These are phyloP conservation scores for Phaeoacremonium minimum DNA, from an alignment of 2,329 filamentous ascomycete species.

Conservation along the genomic window DNA sequence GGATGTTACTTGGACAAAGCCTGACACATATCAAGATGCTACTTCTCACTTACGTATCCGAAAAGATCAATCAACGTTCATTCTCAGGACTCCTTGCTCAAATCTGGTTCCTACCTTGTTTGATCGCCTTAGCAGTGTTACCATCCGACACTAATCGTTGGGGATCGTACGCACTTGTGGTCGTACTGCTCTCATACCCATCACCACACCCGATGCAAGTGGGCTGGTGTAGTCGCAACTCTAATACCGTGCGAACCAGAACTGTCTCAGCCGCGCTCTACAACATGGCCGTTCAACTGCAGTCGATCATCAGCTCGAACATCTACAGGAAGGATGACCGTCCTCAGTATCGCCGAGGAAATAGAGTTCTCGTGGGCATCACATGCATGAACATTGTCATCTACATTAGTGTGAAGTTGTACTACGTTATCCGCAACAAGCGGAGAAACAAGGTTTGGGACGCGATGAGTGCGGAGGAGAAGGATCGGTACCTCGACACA, in stretches of 20 bases:
- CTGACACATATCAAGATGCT: neutral
- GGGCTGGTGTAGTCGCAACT: slow-evolving; percentile 45
- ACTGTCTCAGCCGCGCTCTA: slow-evolving; percentile 46
- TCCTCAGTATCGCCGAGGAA: slow-evolving; percentile 41
- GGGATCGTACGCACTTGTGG: neutral
- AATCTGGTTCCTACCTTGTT: neutral
- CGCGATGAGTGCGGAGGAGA: slow-evolving; percentile 30
- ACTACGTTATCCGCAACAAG: slow-evolving; percentile 46
- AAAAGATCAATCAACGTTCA: neutral
- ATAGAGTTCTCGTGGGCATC: slow-evolving; percentile 44
- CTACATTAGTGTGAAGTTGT: slow-evolving; percentile 45
- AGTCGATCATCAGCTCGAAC: slow-evolving; percentile 2
- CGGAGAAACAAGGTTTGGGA: slow-evolving; percentile 39
- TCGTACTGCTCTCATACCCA: neutral
- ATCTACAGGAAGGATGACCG: slow-evolving; percentile 41
- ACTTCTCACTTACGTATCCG: neutral
- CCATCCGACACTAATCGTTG: neutral
- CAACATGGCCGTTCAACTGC: slow-evolving; percentile 20
- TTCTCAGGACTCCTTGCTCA: neutral
- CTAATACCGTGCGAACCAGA: slow-evolving; percentile 44
- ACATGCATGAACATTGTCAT: slow-evolving; percentile 41
- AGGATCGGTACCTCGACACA: slow-evolving; percentile 20
- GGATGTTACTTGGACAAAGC: neutral
- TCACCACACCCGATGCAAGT: slow-evolving; percentile 41
- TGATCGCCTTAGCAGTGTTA: neutral